Conservation (phyloP, 129 eudicot species). For the Lonicera japonica region DNA sequence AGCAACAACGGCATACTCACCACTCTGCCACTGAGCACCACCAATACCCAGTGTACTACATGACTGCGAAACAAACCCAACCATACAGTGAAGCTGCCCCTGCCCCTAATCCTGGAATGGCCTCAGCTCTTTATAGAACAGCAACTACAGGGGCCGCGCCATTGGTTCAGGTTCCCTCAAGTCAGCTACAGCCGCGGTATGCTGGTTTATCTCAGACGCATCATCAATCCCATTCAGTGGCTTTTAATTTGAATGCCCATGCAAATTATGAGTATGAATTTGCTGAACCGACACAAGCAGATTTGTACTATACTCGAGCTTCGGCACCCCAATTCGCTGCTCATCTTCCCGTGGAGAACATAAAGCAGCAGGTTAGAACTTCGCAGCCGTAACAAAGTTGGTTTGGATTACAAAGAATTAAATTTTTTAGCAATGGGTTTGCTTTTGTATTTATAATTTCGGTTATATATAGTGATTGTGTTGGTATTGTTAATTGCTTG, state of each 20-base stretch:
- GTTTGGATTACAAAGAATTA: constrained; percentile 19
- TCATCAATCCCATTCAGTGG: constrained; percentile 36
- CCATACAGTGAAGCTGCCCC: constrained; percentile 28
- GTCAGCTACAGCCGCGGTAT: constrained; percentile 37
- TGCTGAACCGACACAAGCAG: constrained; percentile 39
- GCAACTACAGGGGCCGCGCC: constrained; percentile 23
- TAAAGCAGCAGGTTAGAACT: constrained; percentile 33
- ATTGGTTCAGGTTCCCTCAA: constrained; percentile 26
- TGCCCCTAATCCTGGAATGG: constrained; percentile 34
- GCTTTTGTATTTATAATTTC: constrained; percentile 13
- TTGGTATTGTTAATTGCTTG: constrained; percentile 19
- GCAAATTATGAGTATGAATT: constrained; percentile 36
- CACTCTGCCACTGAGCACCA: constrained; percentile 26
- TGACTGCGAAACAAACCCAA: constrained; percentile 40
- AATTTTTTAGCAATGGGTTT: constrained; percentile 35
- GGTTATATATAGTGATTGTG: not conserved
- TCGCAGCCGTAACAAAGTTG: constrained; percentile 24
- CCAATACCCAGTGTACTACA: constrained; percentile 38
- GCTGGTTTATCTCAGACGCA: constrained; percentile 35
- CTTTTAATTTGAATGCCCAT: constrained; percentile 26
- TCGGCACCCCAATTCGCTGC: constrained; percentile 39
- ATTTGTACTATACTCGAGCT: constrained; percentile 39
- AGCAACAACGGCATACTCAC: constrained; percentile 30
- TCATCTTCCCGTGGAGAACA: constrained; percentile 27
- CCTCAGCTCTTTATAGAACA: constrained; percentile 29